phyloP scores from a whole-genome alignment of 164 flowering plant species.

The Stephania cephalantha region DNA sequence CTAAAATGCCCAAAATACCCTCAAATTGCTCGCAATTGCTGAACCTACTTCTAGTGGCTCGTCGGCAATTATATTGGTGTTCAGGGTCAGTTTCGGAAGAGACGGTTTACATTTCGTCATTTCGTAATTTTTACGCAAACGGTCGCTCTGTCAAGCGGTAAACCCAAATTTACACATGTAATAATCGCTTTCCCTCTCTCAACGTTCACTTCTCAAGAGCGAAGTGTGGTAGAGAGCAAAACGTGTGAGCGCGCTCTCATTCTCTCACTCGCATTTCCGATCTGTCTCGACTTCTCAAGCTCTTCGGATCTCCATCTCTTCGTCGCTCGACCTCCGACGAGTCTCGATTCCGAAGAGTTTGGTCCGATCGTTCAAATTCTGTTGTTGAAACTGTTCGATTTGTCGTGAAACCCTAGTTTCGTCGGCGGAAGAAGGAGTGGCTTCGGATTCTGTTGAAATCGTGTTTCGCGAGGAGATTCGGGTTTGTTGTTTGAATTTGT shows the following conservation, averaged over 20 bases:
- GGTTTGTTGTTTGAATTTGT: neutral
- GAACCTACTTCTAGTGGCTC: neutral
- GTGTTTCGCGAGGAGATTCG: neutral
- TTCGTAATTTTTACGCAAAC: neutral
- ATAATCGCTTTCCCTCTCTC: neutral
- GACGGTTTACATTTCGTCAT: neutral
- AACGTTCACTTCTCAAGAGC: neutral
- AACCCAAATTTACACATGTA: neutral
- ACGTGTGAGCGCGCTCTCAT: neutral
- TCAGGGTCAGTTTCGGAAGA: neutral
- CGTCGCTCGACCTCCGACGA: neutral
- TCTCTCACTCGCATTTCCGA: neutral
- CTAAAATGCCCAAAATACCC: no score
- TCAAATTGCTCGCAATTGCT: no score
- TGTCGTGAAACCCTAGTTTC: neutral
- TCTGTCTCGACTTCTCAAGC: neutral
- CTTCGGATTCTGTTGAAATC: neutral
- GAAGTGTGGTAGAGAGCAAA: neutral
- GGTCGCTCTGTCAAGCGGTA: no score
- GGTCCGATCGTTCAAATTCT: neutral
- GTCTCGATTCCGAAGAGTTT: neutral
- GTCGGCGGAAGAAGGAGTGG: neutral
- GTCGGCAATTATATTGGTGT: neutral
- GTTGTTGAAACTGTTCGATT: neutral
- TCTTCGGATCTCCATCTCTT: neutral